phyloP scores from a whole-genome alignment of 163 green algal genomes.

The Chloroidium sp. region DNA sequence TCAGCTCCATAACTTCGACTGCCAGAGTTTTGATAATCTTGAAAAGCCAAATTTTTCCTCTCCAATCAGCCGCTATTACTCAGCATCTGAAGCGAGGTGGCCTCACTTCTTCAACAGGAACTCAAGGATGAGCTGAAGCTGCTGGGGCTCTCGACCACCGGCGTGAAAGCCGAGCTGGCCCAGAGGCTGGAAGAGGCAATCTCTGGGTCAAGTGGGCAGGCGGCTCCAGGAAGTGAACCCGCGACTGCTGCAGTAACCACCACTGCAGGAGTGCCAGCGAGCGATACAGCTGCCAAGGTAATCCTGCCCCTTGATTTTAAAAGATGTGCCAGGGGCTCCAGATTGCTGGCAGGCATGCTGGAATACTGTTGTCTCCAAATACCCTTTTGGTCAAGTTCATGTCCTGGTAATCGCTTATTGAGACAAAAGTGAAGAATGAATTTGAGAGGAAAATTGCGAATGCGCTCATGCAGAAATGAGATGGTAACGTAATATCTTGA shows the following conservation, averaged over 20 bases:
- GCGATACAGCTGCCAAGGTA: neutral
- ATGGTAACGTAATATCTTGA: too few relatives aligned
- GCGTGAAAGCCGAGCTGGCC: conserved; percentile 41
- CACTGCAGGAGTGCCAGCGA: neutral
- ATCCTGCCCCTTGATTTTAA: neutral
- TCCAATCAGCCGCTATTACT: neutral
- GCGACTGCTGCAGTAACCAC: neutral
- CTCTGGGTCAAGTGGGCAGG: neutral
- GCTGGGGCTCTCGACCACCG: conserved; percentile 21
- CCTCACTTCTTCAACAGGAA: conserved; percentile 5
- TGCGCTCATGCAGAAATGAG: too few relatives aligned
- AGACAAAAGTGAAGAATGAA: too few relatives aligned
- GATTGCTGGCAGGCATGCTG: neutral
- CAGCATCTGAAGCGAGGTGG: neutral
- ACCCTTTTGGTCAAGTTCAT: too few relatives aligned
- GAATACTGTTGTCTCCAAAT: neutral
- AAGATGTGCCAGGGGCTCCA: too few relatives aligned
- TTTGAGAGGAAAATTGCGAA: too few relatives aligned
- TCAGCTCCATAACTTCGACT: neutral
- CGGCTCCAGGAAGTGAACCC: too few relatives aligned
- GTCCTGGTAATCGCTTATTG: too few relatives aligned
- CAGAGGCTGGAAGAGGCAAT: conserved; percentile 17
- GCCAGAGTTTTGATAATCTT: neutral
- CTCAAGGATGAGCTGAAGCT: conserved; percentile 24
- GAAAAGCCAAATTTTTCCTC: neutral